phyloP scores from a whole-genome alignment of 2,329 filamentous ascomycete genomes.

The Alternaria consortialis region DNA sequence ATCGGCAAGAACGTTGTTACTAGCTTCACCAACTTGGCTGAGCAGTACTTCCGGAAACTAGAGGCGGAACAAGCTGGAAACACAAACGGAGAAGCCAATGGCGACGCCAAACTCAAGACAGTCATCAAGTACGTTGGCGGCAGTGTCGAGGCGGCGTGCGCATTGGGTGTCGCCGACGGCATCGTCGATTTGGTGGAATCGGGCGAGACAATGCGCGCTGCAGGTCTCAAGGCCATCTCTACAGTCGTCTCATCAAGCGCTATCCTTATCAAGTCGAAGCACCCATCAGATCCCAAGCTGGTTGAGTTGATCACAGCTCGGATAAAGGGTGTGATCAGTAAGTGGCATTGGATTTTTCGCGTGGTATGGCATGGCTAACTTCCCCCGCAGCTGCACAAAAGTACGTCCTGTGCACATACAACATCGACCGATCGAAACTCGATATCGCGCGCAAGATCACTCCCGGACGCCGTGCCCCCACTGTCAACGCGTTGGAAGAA shows the following conservation, averaged over 20 bases:
- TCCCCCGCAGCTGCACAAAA: slow-evolving; percentile 74
- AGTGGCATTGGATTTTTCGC: slow-evolving; percentile 29
- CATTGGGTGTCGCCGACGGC: slow-evolving; percentile 92
- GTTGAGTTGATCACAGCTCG: slow-evolving; percentile 85
- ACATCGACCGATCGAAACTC: slow-evolving; percentile 78
- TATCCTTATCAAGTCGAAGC: slow-evolving; percentile 89
- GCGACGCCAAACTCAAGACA: slow-evolving; percentile 72
- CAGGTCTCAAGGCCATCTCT: slow-evolving; percentile 91
- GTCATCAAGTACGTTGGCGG: slow-evolving; percentile 94
- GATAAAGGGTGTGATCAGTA: slow-evolving; percentile 90
- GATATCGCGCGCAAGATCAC: slow-evolving; percentile 77
- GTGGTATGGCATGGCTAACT: slow-evolving; percentile 17
- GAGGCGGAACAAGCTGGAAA: slow-evolving; percentile 63
- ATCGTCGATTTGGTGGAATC: slow-evolving; percentile 99
- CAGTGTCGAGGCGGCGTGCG: slow-evolving; percentile 96
- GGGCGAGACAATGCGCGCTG: slow-evolving; percentile 96
- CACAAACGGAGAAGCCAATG: slow-evolving; percentile 47
- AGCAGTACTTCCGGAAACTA: slow-evolving; percentile 82
- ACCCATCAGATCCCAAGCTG: slow-evolving; percentile 79
- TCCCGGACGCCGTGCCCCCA: slow-evolving; percentile 92
- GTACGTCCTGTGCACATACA: slow-evolving; percentile 96
- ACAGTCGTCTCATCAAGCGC: slow-evolving; percentile 90
- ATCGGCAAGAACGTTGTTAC: slow-evolving; percentile 94
- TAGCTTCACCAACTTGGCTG: slow-evolving; percentile 87
- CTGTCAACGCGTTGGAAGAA: slow-evolving; percentile 87